Base-by-base conservation (phyloP, 305 asterid species). In the Fraxinus sp. region DNA sequence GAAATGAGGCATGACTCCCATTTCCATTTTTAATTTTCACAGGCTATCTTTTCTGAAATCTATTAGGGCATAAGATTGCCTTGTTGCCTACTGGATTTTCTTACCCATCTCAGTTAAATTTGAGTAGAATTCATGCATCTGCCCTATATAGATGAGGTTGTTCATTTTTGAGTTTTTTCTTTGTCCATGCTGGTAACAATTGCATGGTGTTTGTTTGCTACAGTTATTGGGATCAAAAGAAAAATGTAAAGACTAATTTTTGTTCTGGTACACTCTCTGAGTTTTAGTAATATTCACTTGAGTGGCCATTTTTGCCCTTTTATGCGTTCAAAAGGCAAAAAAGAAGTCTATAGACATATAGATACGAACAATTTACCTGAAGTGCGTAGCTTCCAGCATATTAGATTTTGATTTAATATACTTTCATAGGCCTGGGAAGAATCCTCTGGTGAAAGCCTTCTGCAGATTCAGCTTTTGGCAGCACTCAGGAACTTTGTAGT, bases 381-480 rank as follows among this genome's bases (percentile, higher is more conserved):
- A 80, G 13, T 55, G 26, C 49, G 5, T 78, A 10, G 49, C 72
- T 85, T 3, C 82, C 74, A 36, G 41, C 80, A 66, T 83, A 57
- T 74, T 68, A 20, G 64, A 14, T 71, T 80, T 37, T 82, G 77
- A 76, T 77, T 76, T 41, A 77, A 10, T 76, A 22, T 83, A 62
- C 86, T 71, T 84, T 76, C 62, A 32, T 84, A 96, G 99, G 95
- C 93, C 49, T 96, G 99, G 99, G 97, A 96, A 86, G 98, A 94
- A 86, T 93, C 98, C 83, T 87, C 97, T 84, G 95, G 95, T 86
- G 95, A 94, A 91, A 96, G 94, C 89, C 98, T 96, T 89, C 89
- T 96, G 91, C 98, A 94, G 93, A 96, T 96, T 90, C 99, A 96
- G 91, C 98, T 96, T 85, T 98, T 96, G 86, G 76, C 93, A 78